phyloP scores from a whole-genome alignment of 257 asterid species.

The Nicotiana knightiana region DNA sequence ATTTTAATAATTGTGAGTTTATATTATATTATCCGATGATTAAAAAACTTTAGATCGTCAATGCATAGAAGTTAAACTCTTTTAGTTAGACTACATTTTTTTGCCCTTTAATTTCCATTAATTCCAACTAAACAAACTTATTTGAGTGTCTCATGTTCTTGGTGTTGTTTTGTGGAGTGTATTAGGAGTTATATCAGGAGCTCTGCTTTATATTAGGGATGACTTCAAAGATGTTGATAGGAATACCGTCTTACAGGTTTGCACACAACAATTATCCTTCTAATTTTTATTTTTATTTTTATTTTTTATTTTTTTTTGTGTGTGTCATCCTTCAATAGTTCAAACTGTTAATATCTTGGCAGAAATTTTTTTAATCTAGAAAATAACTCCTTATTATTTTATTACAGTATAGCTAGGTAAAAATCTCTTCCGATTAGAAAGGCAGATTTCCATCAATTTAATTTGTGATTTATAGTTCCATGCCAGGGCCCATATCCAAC shows the following conservation, averaged over 20 bases:
- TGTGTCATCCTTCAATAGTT: neutral
- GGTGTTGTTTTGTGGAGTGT: neutral
- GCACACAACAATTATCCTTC: neutral
- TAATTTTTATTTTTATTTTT: neutral
- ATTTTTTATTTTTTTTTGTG: too few relatives aligned
- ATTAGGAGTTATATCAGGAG: constrained; percentile 49
- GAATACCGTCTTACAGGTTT: constrained; percentile 41
- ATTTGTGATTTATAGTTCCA: too few relatives aligned
- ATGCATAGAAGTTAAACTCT: too few relatives aligned
- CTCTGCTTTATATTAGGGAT: constrained; percentile 45
- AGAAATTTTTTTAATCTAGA: neutral
- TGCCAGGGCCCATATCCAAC: neutral
- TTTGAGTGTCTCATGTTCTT: neutral
- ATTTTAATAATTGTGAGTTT: too few relatives aligned
- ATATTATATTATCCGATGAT: too few relatives aligned
- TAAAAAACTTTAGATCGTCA: too few relatives aligned
- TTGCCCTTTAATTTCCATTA: neutral
- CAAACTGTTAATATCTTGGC: neutral
- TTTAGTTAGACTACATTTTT: too few relatives aligned
- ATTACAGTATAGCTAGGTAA: too few relatives aligned
- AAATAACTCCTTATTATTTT: too few relatives aligned
- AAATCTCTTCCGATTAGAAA: too few relatives aligned
- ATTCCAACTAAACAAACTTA: neutral
- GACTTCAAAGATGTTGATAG: constrained; percentile 42
- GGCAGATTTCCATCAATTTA: too few relatives aligned